phyloP scores from a whole-genome alignment of 768 basidiomycete species.

The Lactifluus echinatus region DNA sequence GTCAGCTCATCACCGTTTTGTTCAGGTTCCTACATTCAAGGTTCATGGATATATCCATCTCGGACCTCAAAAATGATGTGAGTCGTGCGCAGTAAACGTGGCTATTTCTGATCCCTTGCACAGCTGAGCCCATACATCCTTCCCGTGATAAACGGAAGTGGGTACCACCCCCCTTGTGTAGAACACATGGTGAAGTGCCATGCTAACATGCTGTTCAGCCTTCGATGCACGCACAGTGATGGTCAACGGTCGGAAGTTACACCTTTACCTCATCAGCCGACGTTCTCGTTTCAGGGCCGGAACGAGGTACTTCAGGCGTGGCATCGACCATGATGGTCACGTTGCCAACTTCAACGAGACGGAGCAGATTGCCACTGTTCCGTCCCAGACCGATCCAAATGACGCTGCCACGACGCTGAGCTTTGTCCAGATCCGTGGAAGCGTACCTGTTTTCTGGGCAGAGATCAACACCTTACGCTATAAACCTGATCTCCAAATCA shows the following conservation, averaged over 20 bases:
- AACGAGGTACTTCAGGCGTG: constrained; percentile 93
- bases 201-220: constrained; percentile 37
- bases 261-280: constrained; percentile 84
- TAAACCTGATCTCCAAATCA: constrained; percentile 92
- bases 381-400: constrained; percentile 41
- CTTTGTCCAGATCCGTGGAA: constrained; percentile 91
- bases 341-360: constrained; percentile 98
- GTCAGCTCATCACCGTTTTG: constrained; percentile 4
- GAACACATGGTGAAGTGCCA: background rate
- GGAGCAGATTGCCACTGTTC: constrained; percentile 84
- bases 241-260: constrained; percentile 70
- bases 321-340: constrained; percentile 81
- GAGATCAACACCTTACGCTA: constrained; percentile 94
- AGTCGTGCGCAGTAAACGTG: constrained; percentile 25
- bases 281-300: constrained; percentile 92
- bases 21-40: constrained; percentile 46
- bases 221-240: constrained; percentile 74
- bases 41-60: constrained; percentile 47
- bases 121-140: constrained; percentile 86
- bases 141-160: constrained; percentile 92
- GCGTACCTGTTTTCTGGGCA: constrained; percentile 92
- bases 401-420: constrained; percentile 58
- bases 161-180: constrained; percentile 29
- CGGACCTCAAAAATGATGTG: constrained; percentile 56
- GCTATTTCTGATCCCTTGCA: constrained; percentile 16